A percentile compares a stretch with the other conserved stretches of the same genome.
These are phyloP conservation scores for Sclerotinia borealis DNA, from an alignment of 2,329 filamentous ascomycete genomes.

Conservation along the genomic window DNA sequence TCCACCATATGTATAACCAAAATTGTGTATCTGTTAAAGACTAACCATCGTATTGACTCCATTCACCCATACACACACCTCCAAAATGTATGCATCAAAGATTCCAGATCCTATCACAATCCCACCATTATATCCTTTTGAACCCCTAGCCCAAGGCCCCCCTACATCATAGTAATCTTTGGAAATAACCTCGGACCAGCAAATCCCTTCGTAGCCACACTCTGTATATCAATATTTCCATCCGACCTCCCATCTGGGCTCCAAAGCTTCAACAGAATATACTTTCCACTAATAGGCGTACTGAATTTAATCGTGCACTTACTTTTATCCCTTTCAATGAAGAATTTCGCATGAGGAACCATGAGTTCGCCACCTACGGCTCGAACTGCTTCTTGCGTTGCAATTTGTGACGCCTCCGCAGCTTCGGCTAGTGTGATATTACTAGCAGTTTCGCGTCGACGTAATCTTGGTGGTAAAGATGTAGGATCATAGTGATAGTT, in stretches of 20 bases:
- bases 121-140: not conserved
- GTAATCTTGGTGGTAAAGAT: slow-evolving; percentile 8
- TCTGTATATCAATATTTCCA: slow-evolving; percentile 83
- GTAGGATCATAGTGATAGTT: slow-evolving; percentile 10
- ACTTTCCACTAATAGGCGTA: slow-evolving; percentile 73
- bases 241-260: slow-evolving; percentile 60
- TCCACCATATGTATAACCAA: no score
- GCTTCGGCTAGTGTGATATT: slow-evolving; percentile 31
- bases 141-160: not conserved
- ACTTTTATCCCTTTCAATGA: slow-evolving; percentile 74
- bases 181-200: slow-evolving; percentile 83
- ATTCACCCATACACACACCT: not conserved
- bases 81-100: not conserved
- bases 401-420: slow-evolving; percentile 36
- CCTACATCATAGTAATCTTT: slow-evolving; percentile 1
- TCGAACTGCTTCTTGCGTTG: slow-evolving; percentile 51
- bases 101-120: not conserved
- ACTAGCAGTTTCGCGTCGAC: slow-evolving; percentile 28
- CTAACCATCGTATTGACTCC: not conserved
- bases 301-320: slow-evolving; percentile 84
- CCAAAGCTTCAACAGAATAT: slow-evolving; percentile 87
- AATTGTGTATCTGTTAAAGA: no score
- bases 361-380: slow-evolving; percentile 56
- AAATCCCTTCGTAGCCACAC: slow-evolving; percentile 75
- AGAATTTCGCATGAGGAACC: slow-evolving; percentile 73